A percentile compares a stretch with the other conserved stretches of the same genome.
Evolutionary conservation across 208 protist species (phyloP).

Genomic region (Cochliopodium minus): DNA sequence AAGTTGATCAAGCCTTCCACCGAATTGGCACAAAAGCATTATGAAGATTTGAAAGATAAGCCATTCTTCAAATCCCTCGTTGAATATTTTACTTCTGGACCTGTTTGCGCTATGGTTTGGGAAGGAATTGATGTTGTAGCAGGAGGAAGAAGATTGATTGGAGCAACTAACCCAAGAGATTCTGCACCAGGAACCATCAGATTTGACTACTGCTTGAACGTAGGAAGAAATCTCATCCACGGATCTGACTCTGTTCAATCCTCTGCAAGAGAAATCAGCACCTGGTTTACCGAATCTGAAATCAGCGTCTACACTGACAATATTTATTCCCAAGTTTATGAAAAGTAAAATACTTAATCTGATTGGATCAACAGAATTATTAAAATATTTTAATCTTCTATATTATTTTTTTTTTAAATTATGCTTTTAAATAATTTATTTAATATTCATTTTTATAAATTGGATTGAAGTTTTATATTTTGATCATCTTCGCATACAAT

Average conservation of each 20-base stretch:
- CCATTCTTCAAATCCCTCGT: slow-evolving; percentile 78
- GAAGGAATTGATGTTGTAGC: slow-evolving; percentile 82
- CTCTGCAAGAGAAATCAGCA: slow-evolving; percentile 75
- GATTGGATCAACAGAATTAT: no score
- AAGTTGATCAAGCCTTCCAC: slow-evolving; percentile 63
- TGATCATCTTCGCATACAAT: no score
- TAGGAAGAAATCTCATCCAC: slow-evolving; percentile 88
- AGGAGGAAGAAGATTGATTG: slow-evolving; percentile 71
- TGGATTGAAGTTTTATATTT: no score
- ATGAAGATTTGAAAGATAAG: slow-evolving; percentile 58
- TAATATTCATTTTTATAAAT: no score
- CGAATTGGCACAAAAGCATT: slow-evolving; percentile 53
- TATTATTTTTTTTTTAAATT: no score
- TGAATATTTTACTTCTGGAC: slow-evolving; percentile 79
- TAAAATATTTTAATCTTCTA: no score
- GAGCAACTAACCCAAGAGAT: slow-evolving; percentile 76
- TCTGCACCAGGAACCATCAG: slow-evolving; percentile 82
- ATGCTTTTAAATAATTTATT: no score
- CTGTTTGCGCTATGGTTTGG: slow-evolving; percentile 89
- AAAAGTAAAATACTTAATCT: no score
- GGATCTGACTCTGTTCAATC: slow-evolving; percentile 75
- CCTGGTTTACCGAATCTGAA: slow-evolving; percentile 82
- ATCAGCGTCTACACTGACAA: no score
- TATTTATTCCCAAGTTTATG: no score
- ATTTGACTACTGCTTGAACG: slow-evolving; percentile 76